Percentiles rank a stretch among this genome's conserved stretches.
These are phyloP conservation scores for Sclerotinia subarctica DNA, from an alignment of 2,329 filamentous ascomycete genomes.

Conservation along the genomic window DNA sequence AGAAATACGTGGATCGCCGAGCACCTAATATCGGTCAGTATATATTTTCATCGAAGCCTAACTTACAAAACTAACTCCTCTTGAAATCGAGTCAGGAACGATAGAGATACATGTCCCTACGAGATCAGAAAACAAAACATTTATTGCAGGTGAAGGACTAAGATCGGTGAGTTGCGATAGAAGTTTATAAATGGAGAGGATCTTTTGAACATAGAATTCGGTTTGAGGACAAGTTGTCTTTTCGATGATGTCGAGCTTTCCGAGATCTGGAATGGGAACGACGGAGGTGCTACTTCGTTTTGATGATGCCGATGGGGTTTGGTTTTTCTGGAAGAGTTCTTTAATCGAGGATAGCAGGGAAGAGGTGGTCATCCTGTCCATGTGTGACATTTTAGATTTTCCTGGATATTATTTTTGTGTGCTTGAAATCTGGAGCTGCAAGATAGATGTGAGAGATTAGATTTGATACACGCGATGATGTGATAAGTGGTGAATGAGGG, in stretches of 20 bases:
- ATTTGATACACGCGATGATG: background rate
- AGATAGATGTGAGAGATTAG: background rate
- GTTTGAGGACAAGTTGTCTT: background rate
- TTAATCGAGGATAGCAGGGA: background rate
- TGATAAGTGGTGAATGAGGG: background rate
- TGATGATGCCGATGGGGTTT: background rate
- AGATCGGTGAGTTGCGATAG: slow-evolving; percentile 29
- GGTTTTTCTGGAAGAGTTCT: background rate
- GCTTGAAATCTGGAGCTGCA: background rate
- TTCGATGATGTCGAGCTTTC: background rate
- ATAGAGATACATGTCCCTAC: slow-evolving; percentile 40
- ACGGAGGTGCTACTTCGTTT: background rate
- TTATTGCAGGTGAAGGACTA: slow-evolving; percentile 38
- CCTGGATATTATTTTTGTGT: background rate
- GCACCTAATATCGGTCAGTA: slow-evolving; percentile 34
- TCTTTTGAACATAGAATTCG: slow-evolving; percentile 15
- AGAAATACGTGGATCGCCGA: slow-evolving; percentile 38
- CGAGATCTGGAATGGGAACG: background rate
- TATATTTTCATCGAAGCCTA: background rate
- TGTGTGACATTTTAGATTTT: background rate
- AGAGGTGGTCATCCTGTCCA: background rate
- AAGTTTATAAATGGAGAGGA: slow-evolving; percentile 15
- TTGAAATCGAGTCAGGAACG: slow-evolving; percentile 6
- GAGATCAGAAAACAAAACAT: slow-evolving; percentile 40
- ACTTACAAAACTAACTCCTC: background rate